Conservation (phyloP, 257 asterid species). For the Rhazya stricta region DNA sequence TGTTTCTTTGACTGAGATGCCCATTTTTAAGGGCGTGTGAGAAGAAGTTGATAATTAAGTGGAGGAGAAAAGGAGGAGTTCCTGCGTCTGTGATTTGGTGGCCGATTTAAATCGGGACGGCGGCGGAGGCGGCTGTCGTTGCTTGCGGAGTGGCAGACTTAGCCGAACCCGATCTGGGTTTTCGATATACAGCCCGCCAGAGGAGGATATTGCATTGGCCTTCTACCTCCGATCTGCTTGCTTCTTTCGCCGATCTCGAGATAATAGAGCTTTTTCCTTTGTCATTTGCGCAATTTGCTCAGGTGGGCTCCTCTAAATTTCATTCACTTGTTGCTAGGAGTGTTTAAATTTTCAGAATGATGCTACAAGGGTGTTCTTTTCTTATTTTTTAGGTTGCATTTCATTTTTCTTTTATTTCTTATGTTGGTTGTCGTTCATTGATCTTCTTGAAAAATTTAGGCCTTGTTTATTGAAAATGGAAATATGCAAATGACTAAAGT, state of each 20-base stretch:
- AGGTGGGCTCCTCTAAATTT: slow-evolving; percentile 26
- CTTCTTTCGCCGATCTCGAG: slow-evolving; percentile 33
- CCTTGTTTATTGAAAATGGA: background rate
- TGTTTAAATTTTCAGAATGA: background rate
- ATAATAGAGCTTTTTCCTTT: background rate
- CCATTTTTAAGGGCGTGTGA: slow-evolving; percentile 8
- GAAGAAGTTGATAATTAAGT: background rate
- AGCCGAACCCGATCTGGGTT: slow-evolving; percentile 22
- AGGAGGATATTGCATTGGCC: slow-evolving; percentile 11
- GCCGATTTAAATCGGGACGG: slow-evolving; percentile 2
- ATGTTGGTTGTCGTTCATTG: background rate
- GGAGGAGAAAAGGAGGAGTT: slow-evolving; percentile 15
- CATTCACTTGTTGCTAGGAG: background rate
- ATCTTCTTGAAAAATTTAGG: background rate
- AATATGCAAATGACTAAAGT: background rate
- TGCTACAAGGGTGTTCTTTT: too few relatives aligned
- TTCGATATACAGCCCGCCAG: background rate
- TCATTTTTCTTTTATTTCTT: background rate
- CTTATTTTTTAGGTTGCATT: background rate
- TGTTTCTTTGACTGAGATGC: slow-evolving; percentile 7
- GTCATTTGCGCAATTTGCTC: slow-evolving; percentile 9
- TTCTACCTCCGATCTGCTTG: slow-evolving; percentile 35
- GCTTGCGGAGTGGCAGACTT: slow-evolving; percentile 14
- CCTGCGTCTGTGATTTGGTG: background rate
- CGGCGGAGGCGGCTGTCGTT: slow-evolving; percentile 30